Base-by-base conservation (phyloP, 805 yeast genomes). In the Candida piceae region DNA sequence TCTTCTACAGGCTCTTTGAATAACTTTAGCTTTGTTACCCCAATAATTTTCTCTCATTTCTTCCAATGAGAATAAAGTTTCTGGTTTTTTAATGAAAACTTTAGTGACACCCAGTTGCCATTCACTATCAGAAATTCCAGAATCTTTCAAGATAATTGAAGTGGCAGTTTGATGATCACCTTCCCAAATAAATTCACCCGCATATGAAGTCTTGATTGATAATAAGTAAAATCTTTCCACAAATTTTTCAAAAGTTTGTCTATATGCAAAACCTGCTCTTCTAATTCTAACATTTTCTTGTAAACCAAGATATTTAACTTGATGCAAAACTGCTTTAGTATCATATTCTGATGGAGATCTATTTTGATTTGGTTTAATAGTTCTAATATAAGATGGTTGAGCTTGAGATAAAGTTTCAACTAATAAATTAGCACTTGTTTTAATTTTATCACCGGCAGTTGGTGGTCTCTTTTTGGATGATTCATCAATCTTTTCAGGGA, bases 181-280 rank as follows among this genome's bases (percentile, higher is more conserved):
- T 9, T 52, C 56, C 78, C 78, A 76, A 32, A 72, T 76, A 48
- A 74, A 76, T 42, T 76, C 80, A 53, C 81, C 81, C 4, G 98
- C 98, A 62, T 93, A 93, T 5, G 97, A 93, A 23, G 97, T 89
- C 49, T 79, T 76, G 4, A 88, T 78, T 1, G 97, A 87, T 32
- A 93, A 67, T 35, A 93, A 64, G 58, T 87, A 90, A 58, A 93
- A 93, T 55, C 97, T 72, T 62, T 93, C 96, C 13, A 87, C 96
- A 56, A 93, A 93, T 60, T 89, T 89, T 41, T 93, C 97, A 62
- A 88, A 93, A 0, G 96, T 85, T 48, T 94, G 95, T 64, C 98
- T 81, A 55, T 89, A 93, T 1, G 98, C 98, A 62, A 93, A 93
- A 32, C 98, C 98, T 0, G 98, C 97, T 69, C 98, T 83, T 70